Conservation (phyloP, 1,284 basidiomycete species). For the Cryptococcus maquisensis region DNA sequence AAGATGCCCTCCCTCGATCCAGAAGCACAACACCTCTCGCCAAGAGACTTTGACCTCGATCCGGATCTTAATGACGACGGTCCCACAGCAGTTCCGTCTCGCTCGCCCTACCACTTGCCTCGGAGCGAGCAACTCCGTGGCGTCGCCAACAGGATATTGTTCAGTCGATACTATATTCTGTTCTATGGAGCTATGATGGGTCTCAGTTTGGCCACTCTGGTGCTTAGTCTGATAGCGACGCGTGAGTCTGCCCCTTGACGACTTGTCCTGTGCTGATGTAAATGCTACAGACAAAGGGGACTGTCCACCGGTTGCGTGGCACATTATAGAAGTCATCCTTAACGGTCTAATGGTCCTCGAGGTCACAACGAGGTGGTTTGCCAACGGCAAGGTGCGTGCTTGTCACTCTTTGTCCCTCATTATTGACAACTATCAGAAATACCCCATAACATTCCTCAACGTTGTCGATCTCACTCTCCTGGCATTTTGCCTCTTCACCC, state of each 20-base stretch:
- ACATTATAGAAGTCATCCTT: conserved; percentile 83
- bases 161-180: conserved; percentile 50
- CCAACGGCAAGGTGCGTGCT: conserved; percentile 73
- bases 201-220: conserved; percentile 81
- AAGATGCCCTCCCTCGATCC: not conserved
- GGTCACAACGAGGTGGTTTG: conserved; percentile 79
- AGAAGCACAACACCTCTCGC: not conserved
- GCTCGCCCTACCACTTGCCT: conserved; percentile 44
- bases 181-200: conserved; percentile 87
- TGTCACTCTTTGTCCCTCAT: not conserved
- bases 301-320: conserved; percentile 62
- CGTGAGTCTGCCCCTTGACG: conserved; percentile 21
- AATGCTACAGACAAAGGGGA: conserved; percentile 21
- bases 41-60: conserved; percentile 5
- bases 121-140: conserved; percentile 45
- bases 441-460: conserved; percentile 89
- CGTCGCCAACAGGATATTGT: conserved; percentile 48
- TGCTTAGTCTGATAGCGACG: conserved; percentile 65
- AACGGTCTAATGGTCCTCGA: conserved; percentile 89
- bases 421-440: conserved; percentile 63
- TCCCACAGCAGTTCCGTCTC: conserved; percentile 11
- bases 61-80: conserved; percentile 8
- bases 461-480: conserved; percentile 80
- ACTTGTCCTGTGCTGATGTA: no score
- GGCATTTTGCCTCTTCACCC: conserved; percentile 75